These are phyloP conservation scores for Tuber magnatum DNA, from an alignment of 495 filamentous ascomycete genomes.

Conservation along the genomic window DNA sequence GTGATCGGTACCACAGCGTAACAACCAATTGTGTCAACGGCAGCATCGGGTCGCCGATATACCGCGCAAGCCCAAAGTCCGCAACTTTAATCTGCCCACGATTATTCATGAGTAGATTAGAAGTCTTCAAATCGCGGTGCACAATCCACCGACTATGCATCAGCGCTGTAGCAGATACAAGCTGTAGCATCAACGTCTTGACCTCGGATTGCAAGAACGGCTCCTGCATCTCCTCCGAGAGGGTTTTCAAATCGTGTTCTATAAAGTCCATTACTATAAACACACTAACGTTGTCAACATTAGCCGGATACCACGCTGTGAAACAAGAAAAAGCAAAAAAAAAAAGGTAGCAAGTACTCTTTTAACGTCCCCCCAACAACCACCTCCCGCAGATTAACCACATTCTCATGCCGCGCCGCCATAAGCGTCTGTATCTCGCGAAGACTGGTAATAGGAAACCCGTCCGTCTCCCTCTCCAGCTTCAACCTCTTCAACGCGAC, in stretches of 20 bases:
- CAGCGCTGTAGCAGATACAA: conserved; percentile 72
- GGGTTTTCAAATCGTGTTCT: conserved; percentile 92
- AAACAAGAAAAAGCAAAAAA: neutral
- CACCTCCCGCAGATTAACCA: conserved; percentile 74
- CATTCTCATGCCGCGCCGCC: conserved; percentile 59
- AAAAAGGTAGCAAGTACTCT: conserved; percentile 52
- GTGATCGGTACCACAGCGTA: conserved; percentile 92
- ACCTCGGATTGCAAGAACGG: conserved; percentile 89
- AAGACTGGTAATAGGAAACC: conserved; percentile 85
- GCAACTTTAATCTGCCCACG: conserved; percentile 91
- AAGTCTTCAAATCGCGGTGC: conserved; percentile 94
- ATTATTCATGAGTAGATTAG: conserved; percentile 92
- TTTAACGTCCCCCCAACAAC: conserved; percentile 75
- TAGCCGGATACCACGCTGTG: neutral
- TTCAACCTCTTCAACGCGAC: conserved; percentile 94
- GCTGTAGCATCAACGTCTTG: conserved; percentile 81
- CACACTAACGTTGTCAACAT: conserved; percentile 50
- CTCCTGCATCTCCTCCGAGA: conserved; percentile 88
- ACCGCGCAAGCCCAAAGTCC: conserved; percentile 95
- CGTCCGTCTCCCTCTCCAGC: conserved; percentile 72
- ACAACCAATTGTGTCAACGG: conserved; percentile 91
- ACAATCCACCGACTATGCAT: conserved; percentile 89
- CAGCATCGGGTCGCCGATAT: conserved; percentile 71
- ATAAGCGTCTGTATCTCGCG: conserved; percentile 75
- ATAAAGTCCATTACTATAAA: conserved; percentile 97